phyloP scores from a whole-genome alignment of 1,284 basidiomycete species.

The Ustilago loliicola region DNA sequence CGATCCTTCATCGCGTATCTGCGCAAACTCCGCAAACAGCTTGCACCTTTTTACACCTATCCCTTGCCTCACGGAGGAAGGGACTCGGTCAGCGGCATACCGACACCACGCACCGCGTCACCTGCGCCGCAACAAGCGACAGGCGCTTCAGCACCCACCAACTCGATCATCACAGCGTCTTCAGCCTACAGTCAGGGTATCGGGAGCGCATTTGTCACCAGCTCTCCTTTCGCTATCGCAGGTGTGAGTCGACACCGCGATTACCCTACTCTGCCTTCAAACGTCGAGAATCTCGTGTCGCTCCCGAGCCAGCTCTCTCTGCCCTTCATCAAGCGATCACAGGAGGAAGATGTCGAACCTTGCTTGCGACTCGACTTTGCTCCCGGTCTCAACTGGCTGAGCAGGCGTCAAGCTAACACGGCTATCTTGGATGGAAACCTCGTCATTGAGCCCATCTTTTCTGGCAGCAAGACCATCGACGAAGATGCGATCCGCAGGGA shows the following conservation, averaged over 20 bases:
- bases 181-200: slow-evolving; percentile 47
- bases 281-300: slow-evolving; percentile 61
- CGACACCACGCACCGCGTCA: slow-evolving; percentile 45
- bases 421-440: slow-evolving; percentile 91
- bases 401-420: slow-evolving; percentile 83
- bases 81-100: slow-evolving; percentile 27
- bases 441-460: slow-evolving; percentile 85
- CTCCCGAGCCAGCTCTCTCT: slow-evolving; percentile 74
- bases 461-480: slow-evolving; percentile 69
- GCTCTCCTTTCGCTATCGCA: slow-evolving; percentile 64
- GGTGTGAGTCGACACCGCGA: slow-evolving; percentile 78
- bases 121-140: slow-evolving; percentile 26
- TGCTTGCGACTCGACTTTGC: slow-evolving; percentile 92
- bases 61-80: slow-evolving; percentile 27
- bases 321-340: slow-evolving; percentile 85
- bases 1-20: slow-evolving; percentile 84
- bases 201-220: slow-evolving; percentile 18
- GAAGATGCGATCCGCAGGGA: slow-evolving; percentile 57
- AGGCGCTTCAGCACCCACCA: slow-evolving; percentile 1
- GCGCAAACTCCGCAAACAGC: slow-evolving; percentile 76
- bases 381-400: slow-evolving; percentile 92
- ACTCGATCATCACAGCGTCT: slow-evolving; percentile 38
- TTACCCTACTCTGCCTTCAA: slow-evolving; percentile 73
- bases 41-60: slow-evolving; percentile 63
- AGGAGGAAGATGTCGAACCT: slow-evolving; percentile 92